Base-by-base conservation (phyloP, 805 yeast genomes). In the Cyberlindnera mycetangii region DNA sequence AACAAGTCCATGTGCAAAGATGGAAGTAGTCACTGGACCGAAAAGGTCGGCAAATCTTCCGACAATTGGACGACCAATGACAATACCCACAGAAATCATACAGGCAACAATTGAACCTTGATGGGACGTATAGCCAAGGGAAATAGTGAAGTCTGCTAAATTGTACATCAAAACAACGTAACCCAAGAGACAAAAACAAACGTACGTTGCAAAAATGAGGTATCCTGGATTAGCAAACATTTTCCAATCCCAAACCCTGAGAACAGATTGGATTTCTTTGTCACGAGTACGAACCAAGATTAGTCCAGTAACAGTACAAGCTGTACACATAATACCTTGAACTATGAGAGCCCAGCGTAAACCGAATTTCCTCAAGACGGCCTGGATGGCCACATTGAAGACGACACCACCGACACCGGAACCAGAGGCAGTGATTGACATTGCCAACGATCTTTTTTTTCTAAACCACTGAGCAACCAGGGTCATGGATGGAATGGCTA, bases 401-500 rank as follows among this genome's bases (percentile, higher is more conserved):
- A 73, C 40, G 7, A 70, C 60, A 39, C 77, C 76, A 15, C 78
- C 76, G 4, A 62, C 50, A 20, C 78, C 77, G 3, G 71, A 61
- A 1, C 76, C 77, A 5, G 65, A 52, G n/a, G 69, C 60, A 6
- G 65, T 64, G 5, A 70, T 46, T 9, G 75, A 72, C 45, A 61
- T 59, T 0, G 75, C 74, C 19, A 67, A 59, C 1, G 83, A 79
- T 54, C 90, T 70, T 48, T 67, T 79, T 50, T 75, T 79, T 30
- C 76, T 64, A 61, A 85, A 85, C 83, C 86, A 85, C 42, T 83
- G 89, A 0, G 89, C 88, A 18, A 84, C 52, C 5, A 84, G 59
- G 2, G 79, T 71, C 21, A 80, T 65, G 4, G 78, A 78, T 1
- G 90, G 83, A 9, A 82, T 69, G 40, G 78, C 74, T 25, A 79